Evolutionary conservation across 2,329 filamentous ascomycete species (phyloP).

Genomic region (Aureobasidium lini): DNA sequence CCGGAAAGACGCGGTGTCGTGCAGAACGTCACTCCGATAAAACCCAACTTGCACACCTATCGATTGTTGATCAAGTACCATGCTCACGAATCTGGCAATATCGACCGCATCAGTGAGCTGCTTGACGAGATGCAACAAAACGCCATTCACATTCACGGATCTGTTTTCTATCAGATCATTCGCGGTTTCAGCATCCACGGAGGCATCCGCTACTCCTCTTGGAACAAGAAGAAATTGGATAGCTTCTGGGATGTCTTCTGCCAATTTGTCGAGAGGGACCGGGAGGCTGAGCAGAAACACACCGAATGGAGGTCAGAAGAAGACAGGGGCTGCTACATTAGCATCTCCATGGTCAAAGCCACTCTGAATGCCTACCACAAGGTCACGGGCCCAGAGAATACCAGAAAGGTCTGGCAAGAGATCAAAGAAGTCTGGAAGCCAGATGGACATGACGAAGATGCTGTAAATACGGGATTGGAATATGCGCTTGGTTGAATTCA

Average conservation of each 20-base stretch:
- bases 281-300: constrained; percentile 19
- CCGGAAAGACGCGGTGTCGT: constrained; percentile 46
- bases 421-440: constrained; percentile 32
- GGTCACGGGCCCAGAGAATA: constrained; percentile 46
- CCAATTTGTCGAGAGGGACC: constrained; percentile 44
- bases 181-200: constrained; percentile 74
- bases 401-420: constrained; percentile 49
- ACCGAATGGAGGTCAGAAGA: constrained; percentile 16
- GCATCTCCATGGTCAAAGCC: constrained; percentile 50
- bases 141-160: constrained; percentile 61
- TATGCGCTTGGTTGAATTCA: background rate
- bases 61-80: constrained; percentile 71
- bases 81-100: constrained; percentile 59
- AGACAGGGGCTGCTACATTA: constrained; percentile 26
- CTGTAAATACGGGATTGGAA: background rate
- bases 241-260: constrained; percentile 47
- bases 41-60: constrained; percentile 72
- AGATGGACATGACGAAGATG: constrained; percentile 24
- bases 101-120: constrained; percentile 62
- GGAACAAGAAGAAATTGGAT: constrained; percentile 64
- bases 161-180: constrained; percentile 74
- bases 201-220: constrained; percentile 55
- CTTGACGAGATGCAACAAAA: constrained; percentile 73
- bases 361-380: constrained; percentile 56
- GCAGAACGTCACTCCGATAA: constrained; percentile 59